Conservation (phyloP, 352 stramenopile genomes). For the Thalassiosira delicatula region DNA sequence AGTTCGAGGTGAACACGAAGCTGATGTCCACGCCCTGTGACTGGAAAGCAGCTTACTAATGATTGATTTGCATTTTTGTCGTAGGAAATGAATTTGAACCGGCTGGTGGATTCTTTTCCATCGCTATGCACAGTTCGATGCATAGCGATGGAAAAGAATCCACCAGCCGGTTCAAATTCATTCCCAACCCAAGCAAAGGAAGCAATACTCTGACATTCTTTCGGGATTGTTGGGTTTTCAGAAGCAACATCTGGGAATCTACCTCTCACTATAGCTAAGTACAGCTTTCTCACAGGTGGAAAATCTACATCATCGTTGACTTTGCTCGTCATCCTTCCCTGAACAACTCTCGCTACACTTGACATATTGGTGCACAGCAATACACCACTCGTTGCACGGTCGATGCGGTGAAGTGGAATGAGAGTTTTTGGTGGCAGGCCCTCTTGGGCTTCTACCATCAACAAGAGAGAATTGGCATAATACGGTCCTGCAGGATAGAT, state of each 20-base stretch:
- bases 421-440: constrained; percentile 65
- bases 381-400: constrained; percentile 79
- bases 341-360: constrained; percentile 68
- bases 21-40: constrained; percentile 82
- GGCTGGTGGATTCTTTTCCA: constrained; percentile 73
- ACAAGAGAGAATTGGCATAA: constrained; percentile 91
- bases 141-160: constrained; percentile 50
- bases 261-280: constrained; percentile 76
- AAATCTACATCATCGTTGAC: constrained; percentile 16
- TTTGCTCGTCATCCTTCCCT: constrained; percentile 53
- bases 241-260: constrained; percentile 49
- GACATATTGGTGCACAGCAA: constrained; percentile 69
- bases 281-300: constrained; percentile 68
- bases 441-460: constrained; percentile 81
- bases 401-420: constrained; percentile 77
- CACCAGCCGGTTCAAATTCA: constrained; percentile 15
- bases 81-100: constrained; percentile 72
- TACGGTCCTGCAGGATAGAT: no score
- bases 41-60: constrained; percentile 65
- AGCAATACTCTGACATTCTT: constrained; percentile 20
- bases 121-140: constrained; percentile 58
- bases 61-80: constrained; percentile 62
- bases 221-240: constrained; percentile 18
- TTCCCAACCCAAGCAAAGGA: constrained; percentile 34
- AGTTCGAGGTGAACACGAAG: constrained; percentile 77